Base-by-base conservation (phyloP, 164 flowering plant species). In the Taxillus chinensis region DNA sequence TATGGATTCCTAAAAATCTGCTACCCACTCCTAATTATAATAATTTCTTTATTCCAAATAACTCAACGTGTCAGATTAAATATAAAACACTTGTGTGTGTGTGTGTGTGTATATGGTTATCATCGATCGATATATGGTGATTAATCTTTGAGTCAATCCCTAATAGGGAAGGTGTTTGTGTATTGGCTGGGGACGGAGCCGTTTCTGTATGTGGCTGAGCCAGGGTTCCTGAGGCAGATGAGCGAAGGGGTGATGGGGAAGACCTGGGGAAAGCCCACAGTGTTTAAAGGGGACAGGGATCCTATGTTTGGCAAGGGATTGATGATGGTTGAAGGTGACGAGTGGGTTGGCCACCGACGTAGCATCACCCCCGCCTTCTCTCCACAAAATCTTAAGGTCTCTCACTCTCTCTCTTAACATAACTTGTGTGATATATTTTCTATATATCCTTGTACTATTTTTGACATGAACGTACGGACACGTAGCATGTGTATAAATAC, bases 131-230 rank as follows among this genome's bases (percentile, higher is more conserved):
- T 27, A 27, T 27, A 27, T 27, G 27, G 27, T 27, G 27, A 27
- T 27, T 27, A 27, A 27, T 27, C 27, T 27, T 27, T 27, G 27
- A 27, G 27, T 27, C 27, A 27, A 27, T 27, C 27, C 27, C 27
- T 27, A 27, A 27, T 77, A 93, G 98, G 97, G 63, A 90, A 93
- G 63, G 86, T 85, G 59, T 87, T 84, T 40, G 61, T 81, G 1
- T 90, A 93, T 67, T 93, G 98, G 98, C 67, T 90, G 40, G 98
- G 98, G 0, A 82, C 85, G 7, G 95, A 93, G 75, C 92, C 97
- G 16, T 93, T 93, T 65, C 41, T 93, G 12, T 90, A 86, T 63
- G 65, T 93, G 8, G 93, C 87, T 37, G 98, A 93, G 2, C 90
- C 98, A 0, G 92, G 83, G 68, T 86, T 90, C 50, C 61, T 90